These are phyloP conservation scores for Paramecium tetraurelia DNA, from an alignment of 73 alveolate species.

Conservation along the genomic window DNA sequence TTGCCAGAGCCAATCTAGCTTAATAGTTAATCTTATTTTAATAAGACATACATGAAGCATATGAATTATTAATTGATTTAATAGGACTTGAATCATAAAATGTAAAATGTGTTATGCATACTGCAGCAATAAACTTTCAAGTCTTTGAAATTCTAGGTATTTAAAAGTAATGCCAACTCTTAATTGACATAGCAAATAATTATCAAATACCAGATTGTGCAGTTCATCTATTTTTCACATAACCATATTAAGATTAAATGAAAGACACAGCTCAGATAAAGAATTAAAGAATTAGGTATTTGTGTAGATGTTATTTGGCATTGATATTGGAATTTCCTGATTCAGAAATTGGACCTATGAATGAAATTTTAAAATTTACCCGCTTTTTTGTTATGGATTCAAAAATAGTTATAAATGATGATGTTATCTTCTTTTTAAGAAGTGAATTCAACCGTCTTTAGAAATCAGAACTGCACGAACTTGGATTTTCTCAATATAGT, in stretches of 20 bases:
- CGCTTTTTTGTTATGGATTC: background rate
- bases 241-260: background rate
- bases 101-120: background rate
- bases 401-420: background rate
- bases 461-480: background rate
- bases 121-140: background rate
- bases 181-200: background rate
- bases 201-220: background rate
- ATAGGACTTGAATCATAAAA: background rate
- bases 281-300: background rate
- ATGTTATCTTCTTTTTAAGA: background rate
- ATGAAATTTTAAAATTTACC: background rate
- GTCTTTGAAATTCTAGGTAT: background rate
- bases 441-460: background rate
- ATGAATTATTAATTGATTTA: background rate
- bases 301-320: background rate
- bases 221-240: background rate
- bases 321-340: background rate
- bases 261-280: background rate
- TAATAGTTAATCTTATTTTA: background rate
- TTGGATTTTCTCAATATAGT: background rate
- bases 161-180: background rate
- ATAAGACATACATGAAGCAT: background rate
- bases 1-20: background rate
- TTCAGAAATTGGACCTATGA: background rate